Base-by-base conservation (phyloP, 1,284 basidiomycete species). In the Cerioporus squamosus region DNA sequence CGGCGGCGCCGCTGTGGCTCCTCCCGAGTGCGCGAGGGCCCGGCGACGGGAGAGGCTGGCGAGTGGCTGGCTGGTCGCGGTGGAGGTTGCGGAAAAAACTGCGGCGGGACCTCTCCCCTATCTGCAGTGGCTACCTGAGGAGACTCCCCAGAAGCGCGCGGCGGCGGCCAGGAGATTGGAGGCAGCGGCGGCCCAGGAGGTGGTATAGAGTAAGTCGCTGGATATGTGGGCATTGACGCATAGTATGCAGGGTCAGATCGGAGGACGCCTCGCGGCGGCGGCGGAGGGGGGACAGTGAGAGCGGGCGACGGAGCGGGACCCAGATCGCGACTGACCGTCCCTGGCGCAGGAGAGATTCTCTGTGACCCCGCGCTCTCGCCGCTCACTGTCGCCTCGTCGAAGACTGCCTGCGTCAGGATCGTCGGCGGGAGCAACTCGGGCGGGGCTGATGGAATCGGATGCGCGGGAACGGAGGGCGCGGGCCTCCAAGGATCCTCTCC, bases 211-310 rank as follows among this genome's bases (percentile, higher is more conserved):
- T 53, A 53, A 12, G 52, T 39, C 3, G 55, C 24, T 36, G 52
- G 50, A 24, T 51, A 46, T 9, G 54, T 29, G 3, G 48, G 38
- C 39, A 52, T 49, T 26, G 60, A 57, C 38, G 57, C 60, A 38
- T 61, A 64, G 22, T 53, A 59, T 5, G 44, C 54, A 22, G 62
- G 62, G 36, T 64, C 62, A 38, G 62, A 59, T 43, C 47, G 51
- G 12, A 61, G 15, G 49, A 57, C 29, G 18, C 49, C 55, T 46
- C 44, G 55, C 10, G 57, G 49, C 10, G 49, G 57, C 20, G 44
- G 53, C 38, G 55, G 60, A 18, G 54, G 33, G 33, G 33, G 59
- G 36, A 51, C 53, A 44, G 53, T 33, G 17, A 59, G 56, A n/a
- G 53, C 14, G 6, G 51, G 33, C 26, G 29, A 36, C 15, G 57